Conservation (phyloP, 495 filamentous ascomycete species). For the Achaetomiella virescens region DNA sequence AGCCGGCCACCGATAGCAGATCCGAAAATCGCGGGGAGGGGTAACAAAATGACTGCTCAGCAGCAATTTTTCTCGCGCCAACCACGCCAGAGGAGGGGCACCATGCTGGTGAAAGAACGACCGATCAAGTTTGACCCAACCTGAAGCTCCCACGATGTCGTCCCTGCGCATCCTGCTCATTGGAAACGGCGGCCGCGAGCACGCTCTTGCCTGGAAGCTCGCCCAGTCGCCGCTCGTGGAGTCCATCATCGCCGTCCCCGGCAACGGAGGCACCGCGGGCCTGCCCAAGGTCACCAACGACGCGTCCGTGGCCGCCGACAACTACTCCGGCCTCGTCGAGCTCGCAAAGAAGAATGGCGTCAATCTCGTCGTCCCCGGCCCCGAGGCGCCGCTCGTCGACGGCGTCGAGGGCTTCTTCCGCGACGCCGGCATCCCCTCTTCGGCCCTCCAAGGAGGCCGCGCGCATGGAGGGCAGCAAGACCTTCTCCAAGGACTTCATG, state of each 20-base stretch:
- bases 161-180: conserved; percentile 67
- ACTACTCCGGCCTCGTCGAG: conserved; percentile 70
- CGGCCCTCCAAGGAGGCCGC: conserved; percentile 79
- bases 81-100: neutral
- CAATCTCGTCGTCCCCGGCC: conserved; percentile 85
- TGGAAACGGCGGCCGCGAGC: conserved; percentile 89
- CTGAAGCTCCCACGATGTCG: conserved; percentile 13
- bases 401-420: conserved; percentile 82
- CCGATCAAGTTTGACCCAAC: conserved; percentile 4
- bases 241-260: conserved; percentile 61
- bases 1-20: neutral
- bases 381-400: conserved; percentile 89
- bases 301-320: conserved; percentile 55
- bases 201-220: conserved; percentile 92
- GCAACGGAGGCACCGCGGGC: conserved; percentile 84
- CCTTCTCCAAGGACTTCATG: conserved; percentile 99
- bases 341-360: conserved; percentile 66
- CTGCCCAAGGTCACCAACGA: conserved; percentile 69
- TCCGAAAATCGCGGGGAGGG: conserved; percentile 13
- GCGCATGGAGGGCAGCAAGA: conserved; percentile 90
- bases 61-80: neutral
- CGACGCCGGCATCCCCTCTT: conserved; percentile 72
- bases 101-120: conserved; percentile 4
- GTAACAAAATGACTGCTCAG: neutral
- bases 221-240: conserved; percentile 66